A percentile compares a stretch with the other conserved stretches of the same genome.
phyloP scores from a whole-genome alignment of 768 basidiomycete genomes.

The Lenzites betulinus region DNA sequence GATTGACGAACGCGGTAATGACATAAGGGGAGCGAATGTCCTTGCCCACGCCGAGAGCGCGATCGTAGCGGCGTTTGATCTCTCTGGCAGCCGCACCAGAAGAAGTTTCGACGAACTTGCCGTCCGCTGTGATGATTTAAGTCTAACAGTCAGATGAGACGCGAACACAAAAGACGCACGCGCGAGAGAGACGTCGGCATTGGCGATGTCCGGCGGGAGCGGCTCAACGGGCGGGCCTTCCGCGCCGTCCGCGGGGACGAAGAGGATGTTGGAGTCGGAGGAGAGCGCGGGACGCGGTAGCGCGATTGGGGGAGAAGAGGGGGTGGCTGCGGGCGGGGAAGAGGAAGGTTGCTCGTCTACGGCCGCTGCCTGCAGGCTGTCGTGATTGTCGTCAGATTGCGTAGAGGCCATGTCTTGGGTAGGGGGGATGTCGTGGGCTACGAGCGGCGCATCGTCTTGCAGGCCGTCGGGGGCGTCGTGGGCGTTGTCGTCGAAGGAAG shows the following conservation, averaged over 20 bases:
- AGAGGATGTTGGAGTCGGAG: slow-evolving; percentile 2
- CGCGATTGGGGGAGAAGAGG: slow-evolving; percentile 14
- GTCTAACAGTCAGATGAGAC: neutral
- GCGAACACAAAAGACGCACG: slow-evolving; percentile 27
- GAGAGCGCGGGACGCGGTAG: slow-evolving; percentile 12
- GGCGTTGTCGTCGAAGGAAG: slow-evolving; percentile 11
- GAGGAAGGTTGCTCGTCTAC: neutral
- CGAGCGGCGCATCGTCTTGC: slow-evolving; percentile 17
- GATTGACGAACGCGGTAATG: slow-evolving; percentile 81
- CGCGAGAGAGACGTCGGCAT: slow-evolving; percentile 36
- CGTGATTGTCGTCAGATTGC: slow-evolving; percentile 20
- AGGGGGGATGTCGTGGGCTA: slow-evolving; percentile 1
- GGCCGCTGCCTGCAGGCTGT: slow-evolving; percentile 4
- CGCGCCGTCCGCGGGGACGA: slow-evolving; percentile 4
- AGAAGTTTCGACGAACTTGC: slow-evolving; percentile 78
- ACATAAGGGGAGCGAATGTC: slow-evolving; percentile 75
- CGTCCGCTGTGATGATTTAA: slow-evolving; percentile 52
- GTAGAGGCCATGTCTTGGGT: slow-evolving; percentile 19
- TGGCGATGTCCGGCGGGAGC: slow-evolving; percentile 34
- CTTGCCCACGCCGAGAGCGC: slow-evolving; percentile 63
- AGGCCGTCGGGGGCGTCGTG: neutral
- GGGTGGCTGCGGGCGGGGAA: slow-evolving; percentile 10
- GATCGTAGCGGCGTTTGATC: slow-evolving; percentile 76
- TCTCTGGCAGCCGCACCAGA: slow-evolving; percentile 75
- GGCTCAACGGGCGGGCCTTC: slow-evolving; percentile 6